phyloP scores from a whole-genome alignment of 1,139 yeast genomes.

The Arxiozyma bovina region DNA sequence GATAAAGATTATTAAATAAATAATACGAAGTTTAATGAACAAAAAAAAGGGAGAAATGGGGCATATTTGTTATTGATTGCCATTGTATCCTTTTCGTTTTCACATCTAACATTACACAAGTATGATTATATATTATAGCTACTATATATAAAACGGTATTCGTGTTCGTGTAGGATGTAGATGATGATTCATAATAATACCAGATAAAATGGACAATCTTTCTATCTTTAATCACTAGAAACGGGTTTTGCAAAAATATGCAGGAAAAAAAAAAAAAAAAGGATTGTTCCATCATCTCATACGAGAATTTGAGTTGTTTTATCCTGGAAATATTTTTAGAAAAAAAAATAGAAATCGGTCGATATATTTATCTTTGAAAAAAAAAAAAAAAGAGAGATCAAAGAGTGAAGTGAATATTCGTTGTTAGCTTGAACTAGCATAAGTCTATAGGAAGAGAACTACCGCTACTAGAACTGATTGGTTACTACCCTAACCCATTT shows the following conservation, averaged over 20 bases:
- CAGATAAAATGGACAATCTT: neutral
- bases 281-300: neutral
- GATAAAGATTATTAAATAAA: neutral
- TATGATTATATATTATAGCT: too few species aligned
- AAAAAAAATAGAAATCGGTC: neutral
- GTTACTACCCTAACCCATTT: neutral
- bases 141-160: neutral
- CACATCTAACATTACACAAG: neutral
- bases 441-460: neutral
- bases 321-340: neutral
- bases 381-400: neutral
- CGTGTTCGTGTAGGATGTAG: neutral
- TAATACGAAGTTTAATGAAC: constrained; percentile 1
- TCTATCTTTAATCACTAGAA: neutral
- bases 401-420: neutral
- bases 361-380: neutral
- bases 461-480: neutral
- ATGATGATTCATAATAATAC: neutral
- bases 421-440: neutral
- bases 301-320: neutral
- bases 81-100: neutral
- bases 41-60: too few species aligned
- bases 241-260: neutral
- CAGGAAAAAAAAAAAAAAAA: too few species aligned
- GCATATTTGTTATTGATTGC: neutral